These are phyloP conservation scores for Begonia peltatifolia DNA, from an alignment of 306 rosid genomes.

Conservation along the genomic window DNA sequence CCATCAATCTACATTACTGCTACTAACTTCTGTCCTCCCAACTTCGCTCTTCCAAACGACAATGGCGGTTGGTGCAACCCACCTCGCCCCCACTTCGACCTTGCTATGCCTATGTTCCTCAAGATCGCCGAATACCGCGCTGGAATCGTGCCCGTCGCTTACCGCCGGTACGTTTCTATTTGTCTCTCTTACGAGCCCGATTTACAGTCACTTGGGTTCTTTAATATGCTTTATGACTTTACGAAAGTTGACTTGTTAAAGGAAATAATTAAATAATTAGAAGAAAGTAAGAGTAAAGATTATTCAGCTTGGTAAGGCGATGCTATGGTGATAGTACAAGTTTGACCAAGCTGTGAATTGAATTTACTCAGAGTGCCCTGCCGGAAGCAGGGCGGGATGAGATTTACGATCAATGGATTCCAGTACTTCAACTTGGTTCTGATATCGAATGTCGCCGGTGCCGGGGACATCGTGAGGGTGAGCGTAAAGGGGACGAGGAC, in stretches of 20 bases:
- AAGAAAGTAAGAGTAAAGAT: too few relatives aligned
- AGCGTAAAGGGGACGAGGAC: background rate
- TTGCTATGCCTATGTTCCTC: constrained; percentile 49
- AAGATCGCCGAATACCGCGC: constrained; percentile 22
- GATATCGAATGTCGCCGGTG: background rate
- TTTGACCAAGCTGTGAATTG: background rate
- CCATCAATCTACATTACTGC: constrained; percentile 44
- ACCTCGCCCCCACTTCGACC: constrained; percentile 44
- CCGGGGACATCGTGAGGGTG: background rate
- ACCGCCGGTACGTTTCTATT: constrained; percentile 39
- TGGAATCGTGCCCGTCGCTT: constrained; percentile 48
- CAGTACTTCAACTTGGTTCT: background rate
- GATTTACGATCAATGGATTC: background rate
- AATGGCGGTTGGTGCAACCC: constrained; percentile 66
- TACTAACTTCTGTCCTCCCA: constrained; percentile 51
- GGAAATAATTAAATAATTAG: too few relatives aligned
- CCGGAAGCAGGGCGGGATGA: constrained; percentile 1
- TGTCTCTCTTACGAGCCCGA: background rate
- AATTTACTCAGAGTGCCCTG: background rate
- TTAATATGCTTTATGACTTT: background rate
- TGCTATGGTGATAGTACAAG: background rate
- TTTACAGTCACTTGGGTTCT: background rate
- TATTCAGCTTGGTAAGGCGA: too few relatives aligned
- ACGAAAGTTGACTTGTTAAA: too few relatives aligned
- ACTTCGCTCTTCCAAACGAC: constrained; percentile 36